Evolutionary conservation across 768 basidiomycete genomes (phyloP), one percentile per base, ranked within the genome.

Genomic region (Pholiota microspora): DNA sequence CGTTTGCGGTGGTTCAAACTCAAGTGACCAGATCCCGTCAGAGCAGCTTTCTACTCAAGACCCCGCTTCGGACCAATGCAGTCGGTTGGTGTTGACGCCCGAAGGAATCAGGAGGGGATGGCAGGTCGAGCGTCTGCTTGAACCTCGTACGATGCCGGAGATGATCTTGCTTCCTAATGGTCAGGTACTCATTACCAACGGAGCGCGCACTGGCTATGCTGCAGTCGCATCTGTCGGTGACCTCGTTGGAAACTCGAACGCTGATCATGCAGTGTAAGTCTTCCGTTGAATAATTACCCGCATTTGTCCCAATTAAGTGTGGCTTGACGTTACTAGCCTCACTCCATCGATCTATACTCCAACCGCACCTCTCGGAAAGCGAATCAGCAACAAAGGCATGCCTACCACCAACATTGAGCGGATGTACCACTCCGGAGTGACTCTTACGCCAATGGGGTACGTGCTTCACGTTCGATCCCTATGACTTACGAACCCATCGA

Each of bases 341-440:
- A 74, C 68, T 31, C 80, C 81, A 9, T 71, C 75, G 5, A 56
- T 83, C 48, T 85, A 83, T 66, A 77, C 77, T 49, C 75, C 79
- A 6, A 62, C 61, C 52, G 71, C 72, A 4, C 63, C 71, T 1
- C 62, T 69, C 0, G 85, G 84, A 15, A 59, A 67, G 45, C 70
- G 76, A 38, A 77, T 74, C 69, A 79, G 74, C 68, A 77, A 76
- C 58, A 68, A 71, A n/a, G 78, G 78, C 27, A 59, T 79, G 51
- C 73, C 76, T 21, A 68, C 71, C 9, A 70, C 72, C 2, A 56
- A 67, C 36, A 75, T 85, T 56, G 76, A 82, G 47, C 71, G 85
- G 12, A 47, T 87, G 69, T 87, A 87, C 70, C 85, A 87, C 67
- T 84, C 84, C 1, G 73, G 74, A 5, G 81, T 78, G 10, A 81